phyloP scores from a whole-genome alignment of 192 early-diverging fungal species.

The Coemansia aciculifera region DNA sequence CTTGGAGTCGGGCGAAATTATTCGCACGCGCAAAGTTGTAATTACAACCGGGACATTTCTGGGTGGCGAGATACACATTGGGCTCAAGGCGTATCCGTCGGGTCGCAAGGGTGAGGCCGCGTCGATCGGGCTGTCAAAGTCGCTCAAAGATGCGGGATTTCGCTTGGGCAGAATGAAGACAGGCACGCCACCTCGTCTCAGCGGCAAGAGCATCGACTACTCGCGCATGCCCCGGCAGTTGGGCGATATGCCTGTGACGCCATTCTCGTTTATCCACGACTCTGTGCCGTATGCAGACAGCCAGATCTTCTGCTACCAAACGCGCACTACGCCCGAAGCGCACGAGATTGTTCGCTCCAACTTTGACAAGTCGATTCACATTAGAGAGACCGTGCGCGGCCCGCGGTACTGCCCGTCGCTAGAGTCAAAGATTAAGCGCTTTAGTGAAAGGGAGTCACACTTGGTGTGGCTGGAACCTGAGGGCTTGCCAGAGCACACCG shows the following conservation, averaged over 20 bases:
- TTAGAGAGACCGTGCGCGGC: slow-evolving; percentile 80
- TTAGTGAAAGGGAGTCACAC: slow-evolving; percentile 65
- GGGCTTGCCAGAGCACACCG: slow-evolving; percentile 65
- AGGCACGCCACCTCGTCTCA: slow-evolving; percentile 78
- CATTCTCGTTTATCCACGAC: slow-evolving; percentile 76
- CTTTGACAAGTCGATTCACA: slow-evolving; percentile 78
- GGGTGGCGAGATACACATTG: slow-evolving; percentile 81
- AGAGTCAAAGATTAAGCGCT: slow-evolving; percentile 78
- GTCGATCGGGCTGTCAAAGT: slow-evolving; percentile 73
- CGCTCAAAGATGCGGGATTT: slow-evolving; percentile 72
- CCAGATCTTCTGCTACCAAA: slow-evolving; percentile 76
- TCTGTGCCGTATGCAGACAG: slow-evolving; percentile 66
- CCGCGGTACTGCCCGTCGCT: slow-evolving; percentile 83
- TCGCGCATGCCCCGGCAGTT: slow-evolving; percentile 61
- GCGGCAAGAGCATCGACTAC: slow-evolving; percentile 76
- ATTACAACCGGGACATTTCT: slow-evolving; percentile 84
- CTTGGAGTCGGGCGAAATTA: slow-evolving; percentile 66
- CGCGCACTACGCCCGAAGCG: slow-evolving; percentile 65
- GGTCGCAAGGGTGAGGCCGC: slow-evolving; percentile 74
- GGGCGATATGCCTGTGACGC: slow-evolving; percentile 69
- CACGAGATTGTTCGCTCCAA: slow-evolving; percentile 71
- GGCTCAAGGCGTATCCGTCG: slow-evolving; percentile 65
- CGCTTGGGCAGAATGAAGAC: slow-evolving; percentile 79
- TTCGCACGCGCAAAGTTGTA: slow-evolving; percentile 68
- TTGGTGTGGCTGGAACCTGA: slow-evolving; percentile 82